Evolutionary conservation across 169 alveolate genomes (phyloP).

Genomic region (Eimeria maxima): DNA sequence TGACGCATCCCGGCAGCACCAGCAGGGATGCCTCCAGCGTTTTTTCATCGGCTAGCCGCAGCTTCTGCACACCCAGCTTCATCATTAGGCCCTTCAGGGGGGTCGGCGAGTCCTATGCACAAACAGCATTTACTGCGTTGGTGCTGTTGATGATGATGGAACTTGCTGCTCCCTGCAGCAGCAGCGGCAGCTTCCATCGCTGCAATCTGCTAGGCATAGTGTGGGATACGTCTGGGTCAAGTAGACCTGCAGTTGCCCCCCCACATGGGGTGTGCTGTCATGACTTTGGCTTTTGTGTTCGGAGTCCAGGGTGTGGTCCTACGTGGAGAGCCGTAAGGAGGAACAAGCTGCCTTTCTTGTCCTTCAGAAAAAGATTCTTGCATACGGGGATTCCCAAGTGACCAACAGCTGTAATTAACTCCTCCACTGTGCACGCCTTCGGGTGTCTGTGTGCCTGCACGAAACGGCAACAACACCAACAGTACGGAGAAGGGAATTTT

Average conservation of each 20-base stretch:
- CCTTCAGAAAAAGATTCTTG: constrained; percentile 86
- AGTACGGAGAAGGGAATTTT: not conserved
- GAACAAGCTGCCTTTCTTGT: constrained; percentile 86
- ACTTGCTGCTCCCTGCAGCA: constrained; percentile 2
- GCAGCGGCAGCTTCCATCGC: too few relatives aligned
- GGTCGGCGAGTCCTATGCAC: constrained; percentile 81
- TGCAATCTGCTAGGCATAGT: too few relatives aligned
- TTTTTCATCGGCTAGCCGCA: constrained; percentile 90
- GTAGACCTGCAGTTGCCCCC: too few relatives aligned
- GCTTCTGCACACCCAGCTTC: constrained; percentile 86
- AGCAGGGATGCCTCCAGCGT: constrained; percentile 86
- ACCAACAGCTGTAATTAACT: constrained; percentile 78
- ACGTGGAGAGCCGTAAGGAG: constrained; percentile 83
- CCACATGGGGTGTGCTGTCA: too few relatives aligned
- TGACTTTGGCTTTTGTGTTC: not conserved
- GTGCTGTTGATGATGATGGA: constrained; percentile 3
- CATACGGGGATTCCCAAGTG: constrained; percentile 74
- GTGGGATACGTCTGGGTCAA: too few relatives aligned
- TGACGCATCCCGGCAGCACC: constrained; percentile 88
- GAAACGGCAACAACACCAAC: constrained; percentile 23
- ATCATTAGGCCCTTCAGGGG: constrained; percentile 87
- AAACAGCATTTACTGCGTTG: not conserved
- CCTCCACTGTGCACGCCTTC: constrained; percentile 81
- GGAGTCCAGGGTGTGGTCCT: not conserved
- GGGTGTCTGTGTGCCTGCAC: constrained; percentile 84